phyloP scores from a whole-genome alignment of 1,139 yeast species.

The Petasospora rhodanensis region DNA sequence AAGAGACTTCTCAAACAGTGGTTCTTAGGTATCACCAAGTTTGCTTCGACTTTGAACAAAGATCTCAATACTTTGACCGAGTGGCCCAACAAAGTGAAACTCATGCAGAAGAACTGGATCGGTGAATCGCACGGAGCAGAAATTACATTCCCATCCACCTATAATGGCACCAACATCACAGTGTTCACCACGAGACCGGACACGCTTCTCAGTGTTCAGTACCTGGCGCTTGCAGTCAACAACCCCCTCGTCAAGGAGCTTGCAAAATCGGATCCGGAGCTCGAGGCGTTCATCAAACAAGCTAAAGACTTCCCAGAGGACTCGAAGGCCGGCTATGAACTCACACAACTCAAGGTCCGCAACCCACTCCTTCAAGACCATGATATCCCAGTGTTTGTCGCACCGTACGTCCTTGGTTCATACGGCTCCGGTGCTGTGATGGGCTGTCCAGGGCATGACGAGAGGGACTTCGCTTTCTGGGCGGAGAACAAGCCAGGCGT shows the following conservation, averaged over 20 bases:
- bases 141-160: constrained; percentile 38
- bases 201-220: constrained; percentile 78
- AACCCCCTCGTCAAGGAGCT: constrained; percentile 54
- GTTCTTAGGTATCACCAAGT: constrained; percentile 86
- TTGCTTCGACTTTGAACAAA: constrained; percentile 57
- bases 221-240: constrained; percentile 67
- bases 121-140: constrained; percentile 85
- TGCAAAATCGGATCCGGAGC: constrained; percentile 34
- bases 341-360: constrained; percentile 43
- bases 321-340: constrained; percentile 60
- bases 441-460: constrained; percentile 97
- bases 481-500: constrained; percentile 46
- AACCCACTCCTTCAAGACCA: constrained; percentile 50
- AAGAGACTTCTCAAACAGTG: constrained; percentile 78
- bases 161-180: constrained; percentile 29
- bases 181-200: constrained; percentile 90
- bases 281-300: constrained; percentile 43
- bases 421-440: constrained; percentile 94
- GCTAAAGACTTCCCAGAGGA: constrained; percentile 38
- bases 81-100: constrained; percentile 88
- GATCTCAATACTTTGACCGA: constrained; percentile 57
- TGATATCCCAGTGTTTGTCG: constrained; percentile 73
- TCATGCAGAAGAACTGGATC: constrained; percentile 93
- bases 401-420: constrained; percentile 80
- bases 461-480: constrained; percentile 83